Base-by-base conservation (phyloP, 2,329 filamentous ascomycete species). In the Cercospora brassicicola region DNA sequence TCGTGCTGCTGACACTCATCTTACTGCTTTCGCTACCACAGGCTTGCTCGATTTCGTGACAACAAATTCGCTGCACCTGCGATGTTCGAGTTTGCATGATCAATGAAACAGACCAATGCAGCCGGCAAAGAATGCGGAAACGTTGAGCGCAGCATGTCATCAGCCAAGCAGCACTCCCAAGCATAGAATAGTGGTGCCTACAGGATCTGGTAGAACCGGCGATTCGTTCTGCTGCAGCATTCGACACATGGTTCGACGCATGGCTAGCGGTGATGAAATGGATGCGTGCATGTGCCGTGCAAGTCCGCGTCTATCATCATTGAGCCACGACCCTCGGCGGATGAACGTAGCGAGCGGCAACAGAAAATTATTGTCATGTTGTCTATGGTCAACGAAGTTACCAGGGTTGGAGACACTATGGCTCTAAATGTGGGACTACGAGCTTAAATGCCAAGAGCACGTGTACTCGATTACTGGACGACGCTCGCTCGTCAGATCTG, bases 381-480 rank as follows among this genome's bases (percentile, higher is more conserved):
- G 57, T n/a, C 26, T 51, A 62, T 26, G 7, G 36, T 51, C 31
- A 26, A 36, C 5, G 11, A 36, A 20, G 15, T 39, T 59, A 18
- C 53, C 23, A 62, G 39, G 59, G 39, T 15, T 51, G 26, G 11
- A 42, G 31, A n/a, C 31, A 60, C 48, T 26, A 28, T 53, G 48
- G 20, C 48, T 53, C 20, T 53, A 26, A 53, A 26, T 45, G 39
- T 62, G 20, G 59, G 18, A 62, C 39, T 18, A 39, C 28, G 51
- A 23, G 31, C 26, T 31, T 26, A 18, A 28, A 64, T 64, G 53
- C 62, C 62, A 64, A 64, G 62, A n/a, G 48, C 62, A 64, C 62
- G 62, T 64, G 62, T 33, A 4, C 36, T 28, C 18, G 28, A 42
- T 42, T n/a, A 57, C 53, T 64, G 62, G 62, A 57, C 53, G 36